Evolutionary conservation across 192 early-diverging fungal species (phyloP).

Genomic region (Coemansia sp.): DNA sequence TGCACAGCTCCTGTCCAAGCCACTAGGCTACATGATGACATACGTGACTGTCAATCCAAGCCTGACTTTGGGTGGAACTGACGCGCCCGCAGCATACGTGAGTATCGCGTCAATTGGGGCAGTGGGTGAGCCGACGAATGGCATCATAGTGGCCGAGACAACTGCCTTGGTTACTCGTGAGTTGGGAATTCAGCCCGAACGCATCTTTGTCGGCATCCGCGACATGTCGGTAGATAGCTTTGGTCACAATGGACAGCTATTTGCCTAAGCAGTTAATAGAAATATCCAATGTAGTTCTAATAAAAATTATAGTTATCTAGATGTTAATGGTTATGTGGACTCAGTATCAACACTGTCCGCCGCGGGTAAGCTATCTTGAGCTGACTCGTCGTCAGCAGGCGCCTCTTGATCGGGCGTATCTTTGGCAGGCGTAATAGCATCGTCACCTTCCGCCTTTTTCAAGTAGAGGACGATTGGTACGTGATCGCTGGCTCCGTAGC

Average conservation of each 20-base stretch:
- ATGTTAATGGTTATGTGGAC: background rate
- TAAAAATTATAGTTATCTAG: too few species aligned
- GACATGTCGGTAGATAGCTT: slow-evolving; percentile 13
- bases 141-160: slow-evolving; percentile 14
- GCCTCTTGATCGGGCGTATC: slow-evolving; percentile 3
- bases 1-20: slow-evolving; percentile 34
- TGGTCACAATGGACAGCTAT: slow-evolving; percentile 13
- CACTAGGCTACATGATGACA: slow-evolving; percentile 20
- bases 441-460: slow-evolving; percentile 17
- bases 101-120: slow-evolving; percentile 22
- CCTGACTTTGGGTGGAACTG: slow-evolving; percentile 24
- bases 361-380: background rate
- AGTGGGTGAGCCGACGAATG: slow-evolving; percentile 21
- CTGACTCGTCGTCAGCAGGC: background rate
- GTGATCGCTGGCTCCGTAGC: slow-evolving; percentile 89
- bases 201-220: slow-evolving; percentile 20
- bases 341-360: background rate
- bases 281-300: too few species aligned
- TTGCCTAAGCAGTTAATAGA: background rate
- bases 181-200: slow-evolving; percentile 9
- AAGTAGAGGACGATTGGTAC: slow-evolving; percentile 71
- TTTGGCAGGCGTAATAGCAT: background rate
- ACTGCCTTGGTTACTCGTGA: slow-evolving; percentile 15
- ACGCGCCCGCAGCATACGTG: slow-evolving; percentile 21
- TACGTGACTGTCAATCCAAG: slow-evolving; percentile 13